phyloP scores from a whole-genome alignment of 1,284 basidiomycete genomes.

The Puccinia triticina region DNA sequence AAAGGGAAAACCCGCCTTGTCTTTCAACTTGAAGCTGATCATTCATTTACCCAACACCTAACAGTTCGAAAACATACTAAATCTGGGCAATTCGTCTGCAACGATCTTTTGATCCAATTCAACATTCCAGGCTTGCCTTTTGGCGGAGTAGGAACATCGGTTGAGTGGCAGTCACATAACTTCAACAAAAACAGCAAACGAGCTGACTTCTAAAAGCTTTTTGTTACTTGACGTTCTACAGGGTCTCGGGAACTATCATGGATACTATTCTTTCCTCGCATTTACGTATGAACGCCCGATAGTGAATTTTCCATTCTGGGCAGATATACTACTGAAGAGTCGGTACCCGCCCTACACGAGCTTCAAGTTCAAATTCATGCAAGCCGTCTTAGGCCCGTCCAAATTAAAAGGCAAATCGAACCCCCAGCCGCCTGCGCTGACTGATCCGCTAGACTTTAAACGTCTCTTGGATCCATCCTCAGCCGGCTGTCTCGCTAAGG shows the following conservation, averaged over 20 bases:
- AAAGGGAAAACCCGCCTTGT: background rate
- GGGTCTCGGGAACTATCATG: slow-evolving; percentile 59
- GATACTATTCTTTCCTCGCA: slow-evolving; percentile 60
- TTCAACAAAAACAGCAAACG: background rate
- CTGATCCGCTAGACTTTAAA: slow-evolving; percentile 15
- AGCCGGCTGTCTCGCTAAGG: background rate
- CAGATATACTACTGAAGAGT: slow-evolving; percentile 59
- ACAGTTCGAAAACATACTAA: slow-evolving; percentile 46
- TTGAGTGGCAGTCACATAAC: slow-evolving; percentile 47
- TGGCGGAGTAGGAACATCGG: slow-evolving; percentile 55
- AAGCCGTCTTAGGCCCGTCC: slow-evolving; percentile 22
- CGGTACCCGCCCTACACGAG: slow-evolving; percentile 61
- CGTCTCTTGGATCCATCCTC: slow-evolving; percentile 5
- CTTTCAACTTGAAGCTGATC: background rate
- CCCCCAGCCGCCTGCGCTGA: slow-evolving; percentile 15
- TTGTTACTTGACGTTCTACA: background rate
- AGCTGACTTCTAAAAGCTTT: background rate
- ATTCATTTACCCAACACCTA: background rate
- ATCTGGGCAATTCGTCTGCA: slow-evolving; percentile 54
- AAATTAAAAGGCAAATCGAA: slow-evolving; percentile 36
- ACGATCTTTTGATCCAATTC: slow-evolving; percentile 60
- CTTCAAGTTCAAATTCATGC: slow-evolving; percentile 39
- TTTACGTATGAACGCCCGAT: slow-evolving; percentile 61
- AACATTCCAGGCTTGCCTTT: slow-evolving; percentile 55
- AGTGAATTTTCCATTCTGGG: slow-evolving; percentile 59